Evolutionary conservation across 805 yeast species (phyloP), one percentile per base, ranked within the genome.

Genomic region (Alloascoidea africana): DNA sequence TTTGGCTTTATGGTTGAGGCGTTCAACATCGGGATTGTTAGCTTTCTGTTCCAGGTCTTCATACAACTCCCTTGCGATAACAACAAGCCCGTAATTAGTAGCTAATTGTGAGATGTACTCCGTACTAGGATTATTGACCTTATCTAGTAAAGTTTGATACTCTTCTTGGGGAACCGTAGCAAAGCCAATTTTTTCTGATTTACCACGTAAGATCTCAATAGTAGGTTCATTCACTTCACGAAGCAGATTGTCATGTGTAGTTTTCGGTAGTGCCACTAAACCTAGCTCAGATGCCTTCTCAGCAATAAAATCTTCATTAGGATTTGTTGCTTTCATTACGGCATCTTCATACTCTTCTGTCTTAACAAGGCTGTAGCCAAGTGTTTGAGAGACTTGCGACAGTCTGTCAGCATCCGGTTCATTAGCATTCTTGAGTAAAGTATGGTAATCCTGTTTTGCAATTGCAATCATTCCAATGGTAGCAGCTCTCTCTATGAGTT

Each of bases 81-180:
- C n/a, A 23, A 23, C 30, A 8, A 23, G n/a, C n/a, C 30, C 30
- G 8, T 8, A 23, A 23, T 23, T n/a, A 8, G 8, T 23, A 23
- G 30, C 30, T 23, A 8, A 8, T 8, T 23, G 8, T 8, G 30
- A 8, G 30, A 23, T 23, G n/a, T 23, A n/a, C n/a, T 23, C 30
- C 8, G n/a, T n/a, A 23, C n/a, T n/a, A 8, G 30, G 30, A 8
- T 23, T 23, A n/a, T 8, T 23, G 8, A n/a, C 30, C n/a, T 23
- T 23, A 23, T 23, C 13, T 8, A 23, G 8, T n/a, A 23, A 23
- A 23, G 8, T 23, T 23, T 23, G 13, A 23, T 23, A 56, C 32
- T 59, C 60, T 16, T 49, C 58, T 33, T 51, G 46, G 3, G 60
- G 40, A 4, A 59, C 19, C n/a, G 52, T 38, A 8, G 42, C 45